Conservation (phyloP, 140 eudicot genomes). For the Senecio squalidus region DNA sequence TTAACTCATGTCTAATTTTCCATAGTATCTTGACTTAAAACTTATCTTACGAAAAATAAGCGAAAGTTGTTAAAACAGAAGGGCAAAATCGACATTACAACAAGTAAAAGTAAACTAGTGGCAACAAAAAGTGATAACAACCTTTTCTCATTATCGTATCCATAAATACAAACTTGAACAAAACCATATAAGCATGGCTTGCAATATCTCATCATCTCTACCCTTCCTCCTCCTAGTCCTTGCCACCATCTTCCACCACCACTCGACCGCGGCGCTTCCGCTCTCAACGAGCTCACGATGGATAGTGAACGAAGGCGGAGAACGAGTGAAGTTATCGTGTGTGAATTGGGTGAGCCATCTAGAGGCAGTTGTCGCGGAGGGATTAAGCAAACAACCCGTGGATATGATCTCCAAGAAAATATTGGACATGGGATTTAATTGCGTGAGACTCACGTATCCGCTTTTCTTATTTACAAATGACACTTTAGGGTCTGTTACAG, state of each 20-base stretch:
- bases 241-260: constrained; percentile 19
- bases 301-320: constrained; percentile 66
- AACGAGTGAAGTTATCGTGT: constrained; percentile 72
- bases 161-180: background rate
- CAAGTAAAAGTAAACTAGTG: background rate
- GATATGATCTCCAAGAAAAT: constrained; percentile 58
- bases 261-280: constrained; percentile 36
- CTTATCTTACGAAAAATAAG: background rate
- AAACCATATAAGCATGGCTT: background rate
- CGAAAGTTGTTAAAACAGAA: background rate
- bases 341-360: constrained; percentile 93
- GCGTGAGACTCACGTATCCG: constrained; percentile 94
- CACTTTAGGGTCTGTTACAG: constrained; percentile 50
- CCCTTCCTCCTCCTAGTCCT: constrained; percentile 14
- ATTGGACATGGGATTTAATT: constrained; percentile 61
- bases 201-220: constrained; percentile 14
- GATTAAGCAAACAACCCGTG: constrained; percentile 78
- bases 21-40: background rate
- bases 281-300: constrained; percentile 83
- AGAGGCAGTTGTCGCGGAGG: constrained; percentile 79
- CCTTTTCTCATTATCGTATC: background rate
- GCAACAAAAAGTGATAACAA: constrained; percentile 2
- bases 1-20: background rate
- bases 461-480: constrained; percentile 64
- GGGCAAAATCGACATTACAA: constrained; percentile 4